Base-by-base conservation (phyloP, 805 yeast species). In the Yarrowia porcina region DNA sequence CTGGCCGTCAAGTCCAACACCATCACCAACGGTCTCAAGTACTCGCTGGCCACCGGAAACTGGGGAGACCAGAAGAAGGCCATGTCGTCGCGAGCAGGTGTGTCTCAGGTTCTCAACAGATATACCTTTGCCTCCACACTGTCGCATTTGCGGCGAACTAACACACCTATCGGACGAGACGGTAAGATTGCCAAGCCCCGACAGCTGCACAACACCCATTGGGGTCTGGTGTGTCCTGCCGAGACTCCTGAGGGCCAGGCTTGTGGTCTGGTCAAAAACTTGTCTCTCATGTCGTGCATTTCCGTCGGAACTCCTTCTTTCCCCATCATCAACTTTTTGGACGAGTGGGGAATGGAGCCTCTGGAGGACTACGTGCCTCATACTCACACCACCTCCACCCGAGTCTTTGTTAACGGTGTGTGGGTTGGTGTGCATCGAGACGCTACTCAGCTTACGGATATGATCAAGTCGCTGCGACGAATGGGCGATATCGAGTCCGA, bases 51-150 rank as follows among this genome's bases (percentile, higher is more conserved):
- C 62, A 94, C 99, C 15, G 99, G 99, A 82, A 94, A 94, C 79
- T 94, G 99, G 99, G 99, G 99, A 80, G 99, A 94, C 77, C 99
- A 94, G 76, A 93, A 92, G 86, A 94, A 94, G 76, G 97, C 98
- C 13, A 94, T 94, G 99, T 86, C 94, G 66, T 87, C 97, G 18
- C 87, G 97, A 76, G 99, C 99, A 6, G 99, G 99, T 83, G 99
- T 96, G 50, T 93, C 98, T 27, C 99, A 94, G 80, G 99, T 94
- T 68, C 83, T 94, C 76, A 94, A 94, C 76, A 85, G 99, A 79
- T 94, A 94, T 78, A 94, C 99, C 6, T 94, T 94, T 76, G 90
- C 98, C 1, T 94, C 99, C n/a, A 94, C 99, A 1, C 80, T 94
- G 72, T 94, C 99, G 63, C 99, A 94, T 81, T 87, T 94, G 78